Base-by-base conservation (phyloP, 176 grass and related monocot species). In the Oryza glaberrima region DNA sequence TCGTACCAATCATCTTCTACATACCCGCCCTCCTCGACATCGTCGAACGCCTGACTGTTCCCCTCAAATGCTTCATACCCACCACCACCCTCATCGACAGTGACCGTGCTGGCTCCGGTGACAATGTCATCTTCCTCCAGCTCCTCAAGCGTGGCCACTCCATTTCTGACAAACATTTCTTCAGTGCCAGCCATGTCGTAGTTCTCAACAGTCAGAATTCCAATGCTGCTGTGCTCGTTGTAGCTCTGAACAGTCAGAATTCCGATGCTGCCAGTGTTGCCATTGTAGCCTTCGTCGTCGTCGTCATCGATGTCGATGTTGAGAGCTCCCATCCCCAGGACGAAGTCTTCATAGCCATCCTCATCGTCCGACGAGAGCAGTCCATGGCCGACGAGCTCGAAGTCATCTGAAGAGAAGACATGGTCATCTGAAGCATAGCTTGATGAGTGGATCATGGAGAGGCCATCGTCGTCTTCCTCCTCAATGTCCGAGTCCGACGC, bases 1-100 rank as follows among this genome's bases (percentile, higher is more conserved):
- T 17, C 56, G 35, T 66, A 48, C 70, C 81, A 75, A 45, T 83
- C 40, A 35, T 83, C 81, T 22, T 83, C 71, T 51, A 28, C 81
- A 36, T 66, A 61, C 14, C 7, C 60, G 34, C 0, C 12, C 35
- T 4, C 5, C 35, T 36, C 35, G 35, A 36, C 35, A 36, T 36
- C 35, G 35, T 36, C 35, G 4, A 36, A 36, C 35, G 0, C 35
- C 35, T 36, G 4, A 36, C 3, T 36, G 35, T 36, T 36, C 35
- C 35, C 35, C 35, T 36, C 35, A 5, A 36, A 5, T 36, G 35
- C 35, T 49, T 43, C 81, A 36, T 66, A 60, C 14, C 11, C 60
- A 48, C 2, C 12, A 48, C 7, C 45, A 0, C 26, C 25, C 26
- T 67, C 78, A 4, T 80, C 46, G 3, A 32, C 16, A 10, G 11